Evolutionary conservation across 805 yeast species (phyloP), one percentile per base, ranked within the genome.

Genomic region (Teunomyces barrocoloradensis): DNA sequence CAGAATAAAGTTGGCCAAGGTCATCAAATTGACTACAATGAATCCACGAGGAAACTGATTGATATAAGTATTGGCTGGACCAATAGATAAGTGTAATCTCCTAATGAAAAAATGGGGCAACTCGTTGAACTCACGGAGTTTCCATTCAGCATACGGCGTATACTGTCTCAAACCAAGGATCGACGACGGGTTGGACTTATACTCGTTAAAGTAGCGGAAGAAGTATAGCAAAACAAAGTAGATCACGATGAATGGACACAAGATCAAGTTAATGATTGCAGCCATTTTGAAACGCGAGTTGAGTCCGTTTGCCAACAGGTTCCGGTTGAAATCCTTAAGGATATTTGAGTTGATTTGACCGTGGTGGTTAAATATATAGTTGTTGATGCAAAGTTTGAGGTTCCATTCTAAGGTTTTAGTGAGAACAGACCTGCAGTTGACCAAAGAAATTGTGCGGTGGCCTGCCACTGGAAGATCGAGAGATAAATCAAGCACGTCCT

Each of bases 351-450:
- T 81, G 12, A 94, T 69, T 57, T 89, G 96, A 0, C 98, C 98
- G 32, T 83, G 79, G 27, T 80, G 80, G 59, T 87, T 88, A 69
- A 94, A 94, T 0, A 87, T 84, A 63, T 81, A 91, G 49, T 94
- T 96, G 61, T 88, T 79, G 11, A 94, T 80, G 61, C 98, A 92
- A 18, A 94, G 71, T 56, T 88, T 88, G 47, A 94, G 73, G 63
- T 92, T 92, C 98, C 98, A 94, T 59, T 94, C 99, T 53, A 94
- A 68, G 2, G 97, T 89, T 54, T 86, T 84, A 0, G 99, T 92
- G 27, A 94, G 69, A 39, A 79, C 74, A 17, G 52, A 36, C 38
- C 46, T 39, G 38, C 33, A 21, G 36, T 37, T 44, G 25, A 50
- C 37, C 36, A 47, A 32, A 3, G 42, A 37, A 6, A 44, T 17